phyloP scores from a whole-genome alignment of 108 stramenopile genomes.

The Skeletonema grethae region DNA sequence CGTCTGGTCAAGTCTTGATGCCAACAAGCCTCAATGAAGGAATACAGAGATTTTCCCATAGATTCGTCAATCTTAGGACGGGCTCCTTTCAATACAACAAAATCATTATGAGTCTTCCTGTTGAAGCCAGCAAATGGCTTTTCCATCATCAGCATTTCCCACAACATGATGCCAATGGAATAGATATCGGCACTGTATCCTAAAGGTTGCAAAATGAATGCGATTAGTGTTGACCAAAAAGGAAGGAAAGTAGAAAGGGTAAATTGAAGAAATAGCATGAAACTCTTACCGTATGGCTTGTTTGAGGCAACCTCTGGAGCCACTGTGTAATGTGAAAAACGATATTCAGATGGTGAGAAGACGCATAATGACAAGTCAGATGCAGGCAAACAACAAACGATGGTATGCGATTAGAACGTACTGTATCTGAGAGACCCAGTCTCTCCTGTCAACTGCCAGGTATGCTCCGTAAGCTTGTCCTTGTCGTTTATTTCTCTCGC shows the following conservation, averaged over 20 bases:
- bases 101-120: slow-evolving; percentile 21
- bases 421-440: slow-evolving; percentile 72
- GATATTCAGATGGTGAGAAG: not conserved
- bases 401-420: not conserved
- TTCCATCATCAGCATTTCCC: slow-evolving; percentile 67
- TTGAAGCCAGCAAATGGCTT: slow-evolving; percentile 55
- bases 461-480: slow-evolving; percentile 46
- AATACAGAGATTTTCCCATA: slow-evolving; percentile 17
- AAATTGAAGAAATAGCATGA: not conserved
- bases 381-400: not conserved
- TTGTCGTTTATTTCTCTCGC: slow-evolving; percentile 30
- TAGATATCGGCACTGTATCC: slow-evolving; percentile 68
- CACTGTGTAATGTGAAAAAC: slow-evolving; percentile 37
- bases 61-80: slow-evolving; percentile 27
- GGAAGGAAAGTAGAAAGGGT: not conserved
- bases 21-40: slow-evolving; percentile 22
- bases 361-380: not conserved
- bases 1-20: slow-evolving; percentile 30
- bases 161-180: slow-evolving; percentile 72
- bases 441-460: slow-evolving; percentile 74
- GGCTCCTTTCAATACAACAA: slow-evolving; percentile 20
- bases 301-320: slow-evolving; percentile 40
- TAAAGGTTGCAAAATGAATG: not conserved
- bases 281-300: slow-evolving; percentile 30
- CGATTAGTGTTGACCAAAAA: not conserved